phyloP scores from a whole-genome alignment of 2,329 filamentous ascomycete genomes.

The Fulvia fulva region DNA sequence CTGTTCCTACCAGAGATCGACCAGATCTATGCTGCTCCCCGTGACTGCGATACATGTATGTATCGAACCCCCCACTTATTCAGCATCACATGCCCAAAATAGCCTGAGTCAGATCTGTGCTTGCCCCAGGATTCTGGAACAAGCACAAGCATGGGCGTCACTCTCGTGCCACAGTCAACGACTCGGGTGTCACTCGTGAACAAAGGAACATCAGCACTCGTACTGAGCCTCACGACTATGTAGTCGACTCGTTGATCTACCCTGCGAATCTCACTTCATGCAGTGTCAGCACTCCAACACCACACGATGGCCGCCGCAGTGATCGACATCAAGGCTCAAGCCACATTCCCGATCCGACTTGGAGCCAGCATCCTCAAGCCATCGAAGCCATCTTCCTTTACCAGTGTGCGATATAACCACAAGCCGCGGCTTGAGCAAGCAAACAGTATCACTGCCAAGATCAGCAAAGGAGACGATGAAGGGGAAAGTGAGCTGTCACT shows the following conservation, averaged over 20 bases:
- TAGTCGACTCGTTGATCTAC: not conserved
- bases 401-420: constrained; percentile 40
- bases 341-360: constrained; percentile 28
- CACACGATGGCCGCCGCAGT: constrained; percentile 23
- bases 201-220: not conserved
- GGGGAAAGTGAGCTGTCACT: constrained; percentile 19
- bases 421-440: constrained; percentile 37
- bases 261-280: not conserved
- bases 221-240: not conserved
- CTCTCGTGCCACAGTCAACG: not conserved
- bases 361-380: constrained; percentile 27
- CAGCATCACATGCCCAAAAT: constrained; percentile 2
- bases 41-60: no score
- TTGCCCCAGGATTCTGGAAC: not conserved
- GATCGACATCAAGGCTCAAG: constrained; percentile 27
- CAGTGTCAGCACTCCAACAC: not conserved
- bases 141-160: not conserved
- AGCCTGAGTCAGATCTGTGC: not conserved
- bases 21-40: no score
- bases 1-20: no score
- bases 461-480: constrained; percentile 21
- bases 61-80: not conserved
- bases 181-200: not conserved
- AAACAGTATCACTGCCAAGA: constrained; percentile 19
- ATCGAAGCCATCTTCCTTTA: constrained; percentile 10